Base-by-base conservation (phyloP, 2,329 filamentous ascomycete genomes). In the Westerdykella sp. region DNA sequence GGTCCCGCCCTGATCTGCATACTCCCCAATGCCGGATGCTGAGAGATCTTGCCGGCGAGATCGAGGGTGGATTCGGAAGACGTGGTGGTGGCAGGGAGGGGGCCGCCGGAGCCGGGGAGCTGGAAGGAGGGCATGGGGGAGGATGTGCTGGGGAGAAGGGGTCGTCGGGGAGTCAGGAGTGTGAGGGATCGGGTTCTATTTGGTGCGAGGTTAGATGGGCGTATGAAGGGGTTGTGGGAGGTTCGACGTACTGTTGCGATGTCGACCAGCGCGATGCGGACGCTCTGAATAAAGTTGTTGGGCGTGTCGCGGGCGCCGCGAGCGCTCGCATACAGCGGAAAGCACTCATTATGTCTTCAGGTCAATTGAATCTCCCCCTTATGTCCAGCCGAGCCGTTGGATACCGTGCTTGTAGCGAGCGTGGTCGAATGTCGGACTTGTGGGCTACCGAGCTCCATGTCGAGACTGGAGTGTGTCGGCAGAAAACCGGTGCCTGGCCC, bases 1-100 rank as follows among this genome's bases (percentile, higher is more conserved):
- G 72, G 73, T 2, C 68, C 70, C 51, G 68, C 69, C 34, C 72
- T 65, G 16, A 73, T 65, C 52, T 73, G 71, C 18, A 64, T 57
- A 30, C 49, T 9, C 59, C 32, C 57, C 7, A 71, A 49, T 2
- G 57, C 60, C 1, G 69, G 66, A 39, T 68, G 65, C 12, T 58
- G 46, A 1, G 66, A 66, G 32, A 67, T 59, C 43, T 65, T 65
- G 28, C 55, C 57, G 15, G 58, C 44, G 34, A 69, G 44, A 37
- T 69, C 65, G 39, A 66, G 58, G n/a, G 56, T 50, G n/a, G 32
- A 15, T 18, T 14, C 58, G 12, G 48, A 37, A 4, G 53, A 42
- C 3, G 46, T 38, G 34, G 49, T 38, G 32, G 50, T 32, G 12
- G 47, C 25, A 21, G 49, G 40, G 10, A 55, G 37, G 30, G 49